These are phyloP conservation scores for Thielaviopsis euricoi DNA, from an alignment of 2,329 filamentous ascomycete genomes.

Conservation along the genomic window DNA sequence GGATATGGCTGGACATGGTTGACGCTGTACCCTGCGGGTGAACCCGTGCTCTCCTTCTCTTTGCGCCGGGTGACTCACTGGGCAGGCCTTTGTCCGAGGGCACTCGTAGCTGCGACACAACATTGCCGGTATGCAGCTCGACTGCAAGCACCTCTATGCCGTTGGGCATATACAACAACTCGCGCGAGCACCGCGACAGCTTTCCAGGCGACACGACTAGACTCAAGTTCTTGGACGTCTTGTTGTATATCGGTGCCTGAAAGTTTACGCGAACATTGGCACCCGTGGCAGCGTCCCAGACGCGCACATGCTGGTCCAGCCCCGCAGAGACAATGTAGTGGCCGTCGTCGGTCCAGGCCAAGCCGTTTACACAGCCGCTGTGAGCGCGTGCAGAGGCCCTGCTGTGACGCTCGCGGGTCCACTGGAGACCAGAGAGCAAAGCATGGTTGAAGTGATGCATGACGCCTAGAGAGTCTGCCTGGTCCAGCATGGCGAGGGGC, in stretches of 20 bases:
- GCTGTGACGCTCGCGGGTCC: slow-evolving; percentile 21
- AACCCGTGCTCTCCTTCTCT: background rate
- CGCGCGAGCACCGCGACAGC: slow-evolving; percentile 37
- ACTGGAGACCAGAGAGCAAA: slow-evolving; percentile 18
- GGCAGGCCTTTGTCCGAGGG: slow-evolving; percentile 19
- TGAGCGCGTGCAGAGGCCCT: slow-evolving; percentile 50
- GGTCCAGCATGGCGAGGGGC: slow-evolving; percentile 61
- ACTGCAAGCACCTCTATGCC: slow-evolving; percentile 65
- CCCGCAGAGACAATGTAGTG: slow-evolving; percentile 62
- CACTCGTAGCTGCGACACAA: slow-evolving; percentile 54
- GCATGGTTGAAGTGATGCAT: slow-evolving; percentile 24
- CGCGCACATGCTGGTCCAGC: slow-evolving; percentile 67
- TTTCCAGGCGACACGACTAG: slow-evolving; percentile 41
- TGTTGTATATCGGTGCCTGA: slow-evolving; percentile 42
- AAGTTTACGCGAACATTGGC: slow-evolving; percentile 83
- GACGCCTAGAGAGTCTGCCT: slow-evolving; percentile 66
- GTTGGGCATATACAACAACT: slow-evolving; percentile 69
- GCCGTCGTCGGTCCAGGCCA: slow-evolving; percentile 73
- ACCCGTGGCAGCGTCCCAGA: slow-evolving; percentile 70
- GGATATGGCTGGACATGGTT: slow-evolving; percentile 14
- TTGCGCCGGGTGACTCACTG: background rate
- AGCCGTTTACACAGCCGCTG: slow-evolving; percentile 64
- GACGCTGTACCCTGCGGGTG: slow-evolving; percentile 25
- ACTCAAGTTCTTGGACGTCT: slow-evolving; percentile 51
- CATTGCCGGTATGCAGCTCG: slow-evolving; percentile 58